Percentiles rank a stretch among this genome's conserved stretches.
Evolutionary conservation across 2,329 filamentous ascomycete genomes (phyloP).

Genomic region (Diaporthe ampelina): DNA sequence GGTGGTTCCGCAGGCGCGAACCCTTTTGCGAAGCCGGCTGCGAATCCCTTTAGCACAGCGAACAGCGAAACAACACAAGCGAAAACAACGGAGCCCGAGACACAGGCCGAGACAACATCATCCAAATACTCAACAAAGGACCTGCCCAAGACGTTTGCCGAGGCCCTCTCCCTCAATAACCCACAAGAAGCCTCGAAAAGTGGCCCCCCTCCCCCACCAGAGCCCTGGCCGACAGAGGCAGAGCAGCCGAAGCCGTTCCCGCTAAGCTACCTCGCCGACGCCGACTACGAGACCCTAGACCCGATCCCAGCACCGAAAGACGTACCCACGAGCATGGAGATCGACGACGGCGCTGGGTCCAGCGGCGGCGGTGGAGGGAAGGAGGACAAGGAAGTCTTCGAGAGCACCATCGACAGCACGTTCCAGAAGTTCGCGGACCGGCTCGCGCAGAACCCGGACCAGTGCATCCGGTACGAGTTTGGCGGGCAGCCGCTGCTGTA

Average conservation of each 20-base stretch:
- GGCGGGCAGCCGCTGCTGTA: constrained; percentile 83
- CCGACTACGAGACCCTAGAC: constrained; percentile 91
- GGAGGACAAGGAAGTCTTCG: constrained; percentile 80
- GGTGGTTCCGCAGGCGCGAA: constrained; percentile 68
- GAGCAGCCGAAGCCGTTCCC: constrained; percentile 80
- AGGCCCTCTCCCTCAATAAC: constrained; percentile 81
- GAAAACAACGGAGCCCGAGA: constrained; percentile 42
- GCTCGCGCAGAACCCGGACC: constrained; percentile 84
- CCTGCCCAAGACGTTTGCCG: constrained; percentile 76
- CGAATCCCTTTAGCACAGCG: constrained; percentile 58
- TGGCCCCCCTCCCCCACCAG: constrained; percentile 59
- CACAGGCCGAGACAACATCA: constrained; percentile 16
- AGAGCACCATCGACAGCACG: constrained; percentile 79
- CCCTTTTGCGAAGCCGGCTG: constrained; percentile 67
- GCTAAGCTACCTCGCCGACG: constrained; percentile 83
- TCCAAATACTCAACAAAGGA: constrained; percentile 48
- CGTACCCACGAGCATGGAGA: constrained; percentile 61
- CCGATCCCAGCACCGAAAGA: constrained; percentile 62
- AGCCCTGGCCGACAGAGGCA: constrained; percentile 82
- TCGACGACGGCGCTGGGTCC: constrained; percentile 55
- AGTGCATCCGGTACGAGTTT: constrained; percentile 86
- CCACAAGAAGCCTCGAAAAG: constrained; percentile 56
- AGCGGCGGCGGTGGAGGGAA: constrained; percentile 53
- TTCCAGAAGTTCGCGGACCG: constrained; percentile 87
- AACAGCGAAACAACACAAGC: constrained; percentile 49